Evolutionary conservation across 345 rosid species (phyloP).

Genomic region (Jatropha curcas): DNA sequence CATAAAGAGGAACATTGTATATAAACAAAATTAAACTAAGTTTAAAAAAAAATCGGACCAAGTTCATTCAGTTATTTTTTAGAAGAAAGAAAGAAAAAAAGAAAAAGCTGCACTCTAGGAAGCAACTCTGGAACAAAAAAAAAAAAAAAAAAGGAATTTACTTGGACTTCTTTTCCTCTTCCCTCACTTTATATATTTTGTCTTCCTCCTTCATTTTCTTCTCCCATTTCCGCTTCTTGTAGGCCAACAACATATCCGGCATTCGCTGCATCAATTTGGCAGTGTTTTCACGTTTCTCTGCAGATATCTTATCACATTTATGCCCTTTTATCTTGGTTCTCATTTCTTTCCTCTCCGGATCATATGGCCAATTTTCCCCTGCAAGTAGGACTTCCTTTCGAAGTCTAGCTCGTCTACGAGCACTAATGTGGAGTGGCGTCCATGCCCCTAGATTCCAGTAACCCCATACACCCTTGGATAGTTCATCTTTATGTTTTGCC

Average conservation of each 20-base stretch:
- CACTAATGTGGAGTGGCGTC: conserved; percentile 89
- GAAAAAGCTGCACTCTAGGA: neutral
- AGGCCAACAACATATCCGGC: conserved; percentile 77
- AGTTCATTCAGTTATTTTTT: too few species aligned
- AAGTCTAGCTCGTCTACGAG: conserved; percentile 77
- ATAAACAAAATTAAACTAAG: too few species aligned
- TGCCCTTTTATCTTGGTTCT: conserved; percentile 83
- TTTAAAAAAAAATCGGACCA: too few species aligned
- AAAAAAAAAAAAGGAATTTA: too few species aligned
- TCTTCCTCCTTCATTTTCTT: conserved; percentile 95
- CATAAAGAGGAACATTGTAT: too few species aligned
- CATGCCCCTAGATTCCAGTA: conserved; percentile 92
- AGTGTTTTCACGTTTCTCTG: conserved; percentile 81
- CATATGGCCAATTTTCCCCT: conserved; percentile 84
- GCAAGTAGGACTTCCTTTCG: conserved; percentile 77
- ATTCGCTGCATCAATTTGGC: conserved; percentile 81
- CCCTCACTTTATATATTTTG: conserved; percentile 30
- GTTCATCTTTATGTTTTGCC: conserved; percentile 66
- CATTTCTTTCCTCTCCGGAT: conserved; percentile 91
- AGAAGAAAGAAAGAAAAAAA: too few species aligned
- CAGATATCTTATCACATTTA: conserved; percentile 73
- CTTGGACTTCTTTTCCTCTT: neutral
- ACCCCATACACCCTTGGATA: conserved; percentile 87
- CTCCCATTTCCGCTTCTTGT: conserved; percentile 96
- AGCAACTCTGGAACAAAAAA: neutral